These are phyloP conservation scores for Chloris gayana DNA, from an alignment of 176 grass and related monocot genomes.

Conservation along the genomic window DNA sequence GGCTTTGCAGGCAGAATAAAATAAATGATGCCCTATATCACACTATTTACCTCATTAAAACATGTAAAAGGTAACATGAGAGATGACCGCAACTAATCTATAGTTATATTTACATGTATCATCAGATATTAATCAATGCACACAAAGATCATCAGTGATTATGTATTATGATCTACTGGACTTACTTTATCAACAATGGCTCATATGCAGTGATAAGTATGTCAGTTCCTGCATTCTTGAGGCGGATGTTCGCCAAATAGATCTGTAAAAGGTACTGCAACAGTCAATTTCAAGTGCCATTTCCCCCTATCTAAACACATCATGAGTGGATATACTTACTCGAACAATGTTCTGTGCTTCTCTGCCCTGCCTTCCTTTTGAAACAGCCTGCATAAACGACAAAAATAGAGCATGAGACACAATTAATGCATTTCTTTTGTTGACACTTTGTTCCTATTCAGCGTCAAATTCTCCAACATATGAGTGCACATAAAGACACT, in stretches of 20 bases:
- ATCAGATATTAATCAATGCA: not conserved
- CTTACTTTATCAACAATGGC: conserved; percentile 76
- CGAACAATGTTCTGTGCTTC: conserved; percentile 79
- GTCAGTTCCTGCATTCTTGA: conserved; percentile 79
- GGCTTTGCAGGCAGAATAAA: not conserved
- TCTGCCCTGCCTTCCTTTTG: conserved; percentile 88
- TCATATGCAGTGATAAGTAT: conserved; percentile 78
- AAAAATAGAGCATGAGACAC: conserved; percentile 27
- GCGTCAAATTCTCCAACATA: not conserved
- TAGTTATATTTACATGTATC: not conserved
- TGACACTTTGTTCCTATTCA: not conserved
- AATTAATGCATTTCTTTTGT: not conserved
- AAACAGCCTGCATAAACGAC: conserved; percentile 56
- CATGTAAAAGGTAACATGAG: not conserved
- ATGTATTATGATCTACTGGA: not conserved
- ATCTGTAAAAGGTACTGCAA: conserved; percentile 53
- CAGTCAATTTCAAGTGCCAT: conserved; percentile 11
- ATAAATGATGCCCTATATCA: not conserved
- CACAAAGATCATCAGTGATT: not conserved
- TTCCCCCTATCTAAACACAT: conserved; percentile 8
- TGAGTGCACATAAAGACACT: not conserved
- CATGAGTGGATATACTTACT: conserved; percentile 49
- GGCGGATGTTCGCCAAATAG: conserved; percentile 89
- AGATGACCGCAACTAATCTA: not conserved
- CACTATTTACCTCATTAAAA: not conserved